phyloP scores from a whole-genome alignment of 75 land plant species.

The Picea glauca region DNA sequence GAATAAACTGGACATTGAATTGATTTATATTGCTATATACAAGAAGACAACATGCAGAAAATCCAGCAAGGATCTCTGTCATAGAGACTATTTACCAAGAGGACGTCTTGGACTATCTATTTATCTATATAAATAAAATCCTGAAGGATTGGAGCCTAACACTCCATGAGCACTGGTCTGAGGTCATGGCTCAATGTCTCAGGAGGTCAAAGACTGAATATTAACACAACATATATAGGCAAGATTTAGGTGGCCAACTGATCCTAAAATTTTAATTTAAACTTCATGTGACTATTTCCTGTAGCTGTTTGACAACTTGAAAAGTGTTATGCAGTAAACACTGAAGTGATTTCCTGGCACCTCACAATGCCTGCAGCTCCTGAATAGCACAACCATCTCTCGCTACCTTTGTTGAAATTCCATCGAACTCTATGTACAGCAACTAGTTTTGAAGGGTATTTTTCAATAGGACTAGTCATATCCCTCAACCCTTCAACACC shows the following conservation, averaged over 20 bases:
- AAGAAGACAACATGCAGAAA: neutral
- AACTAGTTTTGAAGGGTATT: slow-evolving; percentile 65
- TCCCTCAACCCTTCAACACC: slow-evolving; percentile 11
- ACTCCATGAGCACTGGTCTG: neutral
- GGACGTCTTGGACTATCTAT: neutral
- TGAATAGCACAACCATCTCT: slow-evolving; percentile 86
- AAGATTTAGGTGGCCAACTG: neutral
- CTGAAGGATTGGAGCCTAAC: neutral
- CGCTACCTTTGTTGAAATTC: slow-evolving; percentile 91
- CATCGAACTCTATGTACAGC: slow-evolving; percentile 88
- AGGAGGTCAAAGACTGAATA: too few relatives aligned
- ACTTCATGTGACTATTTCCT: neutral
- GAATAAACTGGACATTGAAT: neutral
- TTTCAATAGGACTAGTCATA: slow-evolving; percentile 9
- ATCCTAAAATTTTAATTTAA: too few relatives aligned
- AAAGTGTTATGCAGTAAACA: slow-evolving; percentile 12
- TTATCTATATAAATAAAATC: neutral
- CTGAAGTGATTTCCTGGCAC: slow-evolving; percentile 58
- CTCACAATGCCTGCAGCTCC: slow-evolving; percentile 92
- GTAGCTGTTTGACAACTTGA: neutral
- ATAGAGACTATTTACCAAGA: neutral
- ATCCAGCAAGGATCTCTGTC: neutral
- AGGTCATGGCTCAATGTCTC: neutral
- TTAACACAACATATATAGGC: too few relatives aligned
- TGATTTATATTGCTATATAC: neutral